A percentile compares a stretch with the other conserved stretches of the same genome.
Conservation (phyloP, 2,329 filamentous ascomycete genomes). For the Lomentospora prolificans region DNA sequence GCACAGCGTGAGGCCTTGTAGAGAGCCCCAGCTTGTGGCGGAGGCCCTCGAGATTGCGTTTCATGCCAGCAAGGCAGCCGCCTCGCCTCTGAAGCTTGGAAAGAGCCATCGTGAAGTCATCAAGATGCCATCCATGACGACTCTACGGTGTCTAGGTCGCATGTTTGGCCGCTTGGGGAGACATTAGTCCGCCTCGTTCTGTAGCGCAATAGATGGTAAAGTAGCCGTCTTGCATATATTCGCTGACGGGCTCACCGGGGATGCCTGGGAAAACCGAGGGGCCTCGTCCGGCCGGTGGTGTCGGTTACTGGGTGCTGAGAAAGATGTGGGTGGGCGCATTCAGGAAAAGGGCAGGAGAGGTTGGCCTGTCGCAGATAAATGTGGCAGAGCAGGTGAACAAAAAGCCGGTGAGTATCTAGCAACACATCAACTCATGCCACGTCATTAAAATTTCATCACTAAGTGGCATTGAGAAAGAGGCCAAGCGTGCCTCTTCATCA, state of each 20-base stretch:
- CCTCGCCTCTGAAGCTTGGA: no score
- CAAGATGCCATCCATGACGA: no score
- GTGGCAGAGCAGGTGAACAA: neutral
- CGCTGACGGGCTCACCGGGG: neutral
- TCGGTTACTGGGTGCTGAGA: neutral
- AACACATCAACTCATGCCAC: neutral
- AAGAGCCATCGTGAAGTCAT: neutral
- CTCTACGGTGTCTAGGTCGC: neutral
- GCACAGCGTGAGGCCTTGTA: neutral
- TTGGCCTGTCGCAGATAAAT: neutral
- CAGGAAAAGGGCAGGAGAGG: neutral
- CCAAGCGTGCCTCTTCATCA: neutral
- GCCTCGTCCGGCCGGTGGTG: neutral
- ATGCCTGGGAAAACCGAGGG: neutral
- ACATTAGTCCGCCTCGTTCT: no score
- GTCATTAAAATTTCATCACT: no score
- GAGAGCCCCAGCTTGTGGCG: neutral
- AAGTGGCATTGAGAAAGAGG: neutral
- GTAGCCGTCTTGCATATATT: neutral
- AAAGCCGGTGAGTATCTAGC: neutral
- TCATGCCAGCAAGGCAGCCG: neutral
- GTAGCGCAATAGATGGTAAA: neutral
- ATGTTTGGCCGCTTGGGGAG: neutral
- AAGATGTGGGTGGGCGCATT: neutral
- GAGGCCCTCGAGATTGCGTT: neutral